A percentile compares a stretch with the other conserved stretches of the same genome.
Conservation (phyloP, 2,329 filamentous ascomycete species). For the Venturia carpophila region DNA sequence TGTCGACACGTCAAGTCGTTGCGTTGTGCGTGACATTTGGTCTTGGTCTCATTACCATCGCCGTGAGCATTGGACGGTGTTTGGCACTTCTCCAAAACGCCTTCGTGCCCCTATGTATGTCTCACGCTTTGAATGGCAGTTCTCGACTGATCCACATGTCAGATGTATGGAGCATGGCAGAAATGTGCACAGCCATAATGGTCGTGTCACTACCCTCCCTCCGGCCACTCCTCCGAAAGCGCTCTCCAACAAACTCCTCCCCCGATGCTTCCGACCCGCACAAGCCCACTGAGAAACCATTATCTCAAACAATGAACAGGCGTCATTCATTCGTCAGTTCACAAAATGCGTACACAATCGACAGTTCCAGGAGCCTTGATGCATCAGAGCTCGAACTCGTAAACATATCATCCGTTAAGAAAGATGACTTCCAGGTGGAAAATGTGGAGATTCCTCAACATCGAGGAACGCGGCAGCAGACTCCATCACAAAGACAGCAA, state of each 20-base stretch:
- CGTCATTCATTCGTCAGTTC: background rate
- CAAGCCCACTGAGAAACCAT: background rate
- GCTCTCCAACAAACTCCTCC: background rate
- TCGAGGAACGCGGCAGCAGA: background rate
- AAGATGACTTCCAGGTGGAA: background rate
- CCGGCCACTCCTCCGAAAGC: slow-evolving; percentile 23
- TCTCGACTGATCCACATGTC: background rate
- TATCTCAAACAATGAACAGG: background rate
- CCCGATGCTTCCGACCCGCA: background rate
- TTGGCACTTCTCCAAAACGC: slow-evolving; percentile 24
- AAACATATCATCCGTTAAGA: background rate
- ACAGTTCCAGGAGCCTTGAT: background rate
- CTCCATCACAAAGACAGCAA: background rate
- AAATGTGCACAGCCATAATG: slow-evolving; percentile 26
- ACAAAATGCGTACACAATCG: background rate
- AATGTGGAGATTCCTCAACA: background rate
- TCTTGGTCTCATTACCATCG: slow-evolving; percentile 24
- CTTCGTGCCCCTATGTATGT: slow-evolving; percentile 26
- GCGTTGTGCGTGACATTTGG: slow-evolving; percentile 25
- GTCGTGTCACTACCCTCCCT: slow-evolving; percentile 25
- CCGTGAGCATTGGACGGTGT: slow-evolving; percentile 24
- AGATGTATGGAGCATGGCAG: slow-evolving; percentile 27
- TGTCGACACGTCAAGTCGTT: slow-evolving; percentile 23
- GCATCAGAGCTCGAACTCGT: background rate
- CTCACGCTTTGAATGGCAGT: background rate